Conservation (phyloP, 1,139 yeast species). For the Blastobotrys proliferans region DNA sequence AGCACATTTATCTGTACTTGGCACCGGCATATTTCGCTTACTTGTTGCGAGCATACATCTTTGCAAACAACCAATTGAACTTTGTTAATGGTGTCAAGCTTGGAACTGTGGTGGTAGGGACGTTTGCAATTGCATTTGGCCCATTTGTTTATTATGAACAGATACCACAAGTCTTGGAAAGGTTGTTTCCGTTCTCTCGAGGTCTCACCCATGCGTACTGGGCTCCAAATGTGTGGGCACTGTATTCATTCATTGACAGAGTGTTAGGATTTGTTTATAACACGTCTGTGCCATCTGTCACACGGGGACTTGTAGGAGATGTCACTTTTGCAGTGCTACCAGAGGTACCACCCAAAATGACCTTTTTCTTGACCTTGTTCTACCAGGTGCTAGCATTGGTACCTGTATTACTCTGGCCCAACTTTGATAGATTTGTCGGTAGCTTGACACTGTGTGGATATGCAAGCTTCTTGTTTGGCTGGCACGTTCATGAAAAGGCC, state of each 20-base stretch:
- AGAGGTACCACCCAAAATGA: slow-evolving; percentile 67
- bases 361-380: slow-evolving; percentile 74
- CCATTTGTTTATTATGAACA: slow-evolving; percentile 70
- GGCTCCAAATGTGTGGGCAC: slow-evolving; percentile 98
- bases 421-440: slow-evolving; percentile 74
- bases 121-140: slow-evolving; percentile 67
- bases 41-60: slow-evolving; percentile 66
- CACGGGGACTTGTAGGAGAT: slow-evolving; percentile 91
- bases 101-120: slow-evolving; percentile 59
- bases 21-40: slow-evolving; percentile 93
- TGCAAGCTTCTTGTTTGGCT: slow-evolving; percentile 89
- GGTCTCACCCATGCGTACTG: slow-evolving; percentile 98
- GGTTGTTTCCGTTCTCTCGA: slow-evolving; percentile 90
- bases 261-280: slow-evolving; percentile 51
- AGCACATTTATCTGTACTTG: slow-evolving; percentile 85
- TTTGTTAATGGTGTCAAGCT: slow-evolving; percentile 49
- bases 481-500: slow-evolving; percentile 99
- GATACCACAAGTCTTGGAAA: slow-evolving; percentile 56
- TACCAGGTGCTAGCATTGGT: slow-evolving; percentile 71
- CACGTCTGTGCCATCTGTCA: slow-evolving; percentile 40
- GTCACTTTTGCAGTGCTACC: slow-evolving; percentile 79
- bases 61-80: slow-evolving; percentile 46
- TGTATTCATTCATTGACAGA: slow-evolving; percentile 83
- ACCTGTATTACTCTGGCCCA: slow-evolving; percentile 73
- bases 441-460: slow-evolving; percentile 85